A percentile compares a stretch with the other conserved stretches of the same genome.
These are phyloP conservation scores for Solanum hybrid DNA, from an alignment of 305 asterid genomes.

Conservation along the genomic window DNA sequence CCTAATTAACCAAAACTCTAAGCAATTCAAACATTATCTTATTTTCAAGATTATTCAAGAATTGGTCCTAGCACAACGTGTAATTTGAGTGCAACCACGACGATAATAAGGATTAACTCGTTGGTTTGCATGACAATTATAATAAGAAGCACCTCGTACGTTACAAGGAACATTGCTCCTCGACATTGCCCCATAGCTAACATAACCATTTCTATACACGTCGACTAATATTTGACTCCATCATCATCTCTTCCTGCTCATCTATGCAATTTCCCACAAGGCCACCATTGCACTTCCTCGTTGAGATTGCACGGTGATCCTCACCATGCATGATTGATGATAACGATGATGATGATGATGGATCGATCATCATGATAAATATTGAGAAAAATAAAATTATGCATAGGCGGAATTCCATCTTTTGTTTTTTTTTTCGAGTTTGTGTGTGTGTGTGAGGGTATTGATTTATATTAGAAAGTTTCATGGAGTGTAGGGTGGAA, in stretches of 20 bases:
- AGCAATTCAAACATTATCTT: not conserved
- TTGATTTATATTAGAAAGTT: not conserved
- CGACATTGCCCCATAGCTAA: constrained; percentile 15
- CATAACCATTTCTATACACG: not conserved
- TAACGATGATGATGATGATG: not conserved
- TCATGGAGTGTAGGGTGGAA: not conserved
- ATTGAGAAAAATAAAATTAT: not conserved
- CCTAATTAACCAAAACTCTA: not conserved
- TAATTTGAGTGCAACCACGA: constrained; percentile 11
- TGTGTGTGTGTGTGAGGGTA: not conserved
- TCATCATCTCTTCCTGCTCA: constrained; percentile 13
- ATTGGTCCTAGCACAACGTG: constrained; percentile 7
- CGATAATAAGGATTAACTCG: constrained; percentile 10
- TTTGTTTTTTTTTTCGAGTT: not conserved
- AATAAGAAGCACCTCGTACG: constrained; percentile 14
- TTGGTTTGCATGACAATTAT: constrained; percentile 6
- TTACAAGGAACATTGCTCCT: constrained; percentile 8
- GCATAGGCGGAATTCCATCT: not conserved
- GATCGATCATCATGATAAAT: not conserved
- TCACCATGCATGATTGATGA: not conserved
- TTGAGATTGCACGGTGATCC: not conserved
- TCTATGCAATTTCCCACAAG: constrained; percentile 5
- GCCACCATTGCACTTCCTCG: constrained; percentile 3
- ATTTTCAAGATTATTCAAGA: not conserved
- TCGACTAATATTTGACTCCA: constrained; percentile 15